Evolutionary conservation across 2,329 filamentous ascomycete species (phyloP).

Genomic region (Tricladium varicosporioides): DNA sequence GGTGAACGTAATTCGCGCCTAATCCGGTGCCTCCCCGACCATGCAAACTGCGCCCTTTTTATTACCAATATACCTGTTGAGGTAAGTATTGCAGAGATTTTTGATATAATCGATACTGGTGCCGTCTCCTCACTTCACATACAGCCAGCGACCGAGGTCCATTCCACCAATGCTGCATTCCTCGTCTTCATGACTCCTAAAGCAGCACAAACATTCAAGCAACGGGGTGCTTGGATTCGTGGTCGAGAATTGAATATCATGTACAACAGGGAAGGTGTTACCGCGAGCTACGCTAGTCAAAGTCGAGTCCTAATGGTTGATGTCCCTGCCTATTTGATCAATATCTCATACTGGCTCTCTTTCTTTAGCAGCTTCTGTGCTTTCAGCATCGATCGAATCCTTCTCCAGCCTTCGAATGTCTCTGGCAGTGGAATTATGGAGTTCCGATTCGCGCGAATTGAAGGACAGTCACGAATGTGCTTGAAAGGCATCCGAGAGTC

Average conservation of each 20-base stretch:
- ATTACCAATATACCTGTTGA: neutral
- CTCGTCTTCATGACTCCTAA: conserved; percentile 4
- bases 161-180: neutral
- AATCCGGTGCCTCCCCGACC: neutral
- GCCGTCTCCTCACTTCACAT: neutral
- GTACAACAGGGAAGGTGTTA: neutral
- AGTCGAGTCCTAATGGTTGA: neutral
- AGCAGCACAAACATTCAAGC: neutral
- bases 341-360: neutral
- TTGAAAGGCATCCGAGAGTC: neutral
- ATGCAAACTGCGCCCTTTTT: neutral
- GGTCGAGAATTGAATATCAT: neutral
- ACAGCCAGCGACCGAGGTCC: neutral
- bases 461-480: conserved; percentile 9
- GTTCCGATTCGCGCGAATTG: conserved; percentile 8
- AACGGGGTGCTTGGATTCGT: neutral
- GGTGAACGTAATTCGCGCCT: neutral
- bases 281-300: neutral
- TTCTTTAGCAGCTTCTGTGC: conserved; percentile 2
- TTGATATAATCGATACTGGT: neutral
- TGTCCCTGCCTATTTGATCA: conserved; percentile 3
- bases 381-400: neutral
- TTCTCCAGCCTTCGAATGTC: neutral
- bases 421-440: conserved; percentile 1
- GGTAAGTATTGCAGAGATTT: neutral